Base-by-base conservation (phyloP, 805 yeast species). In the Candida awuae region DNA sequence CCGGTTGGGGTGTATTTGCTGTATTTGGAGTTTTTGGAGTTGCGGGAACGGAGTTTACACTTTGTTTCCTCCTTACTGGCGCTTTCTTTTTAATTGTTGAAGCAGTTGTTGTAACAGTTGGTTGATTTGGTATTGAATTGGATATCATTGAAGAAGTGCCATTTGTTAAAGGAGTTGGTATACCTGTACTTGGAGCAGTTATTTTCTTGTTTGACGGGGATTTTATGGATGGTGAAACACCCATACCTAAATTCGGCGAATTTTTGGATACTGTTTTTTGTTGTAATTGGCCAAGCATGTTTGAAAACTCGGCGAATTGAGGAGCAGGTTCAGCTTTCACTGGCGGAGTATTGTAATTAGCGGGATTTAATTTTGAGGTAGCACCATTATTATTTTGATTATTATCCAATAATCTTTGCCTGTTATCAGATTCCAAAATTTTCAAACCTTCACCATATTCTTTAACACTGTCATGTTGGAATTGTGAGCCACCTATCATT, bases 371-470 rank as follows among this genome's bases (percentile, higher is more conserved):
- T n/a, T n/a, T 25, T 41, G 29, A 7, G 48, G 25, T 44, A 37
- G 38, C 33, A 52, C 31, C 44, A 62, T 28, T 43, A 54, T 22
- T 23, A 16, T 31, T 31, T 4, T 23, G 20, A 21, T 23, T 29
- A 14, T 8, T 14, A 25, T 31, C 30, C 27, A 22, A 33, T 35
- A 82, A 62, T 39, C 84, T 68, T 55, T 75, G 76, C 54, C 80
- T 79, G 58, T 82, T 84, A 55, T 83, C 88, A 46, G 74, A 74
- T 51, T 84, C 94, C 53, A 85, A 62, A 38, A 80, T 55, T 71
- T 82, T 72, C 48, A 84, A 63, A 58, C 84, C 90, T 67, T 75
- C 77, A 56, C 84, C 94, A 57, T 85, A 84, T 54, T 84, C 94
- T 50, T 80, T 84, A 29, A 84, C 36, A 21, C 38, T 35, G 14